Conservation (phyloP, 352 stramenopile genomes). For the Detonula confervacea region DNA sequence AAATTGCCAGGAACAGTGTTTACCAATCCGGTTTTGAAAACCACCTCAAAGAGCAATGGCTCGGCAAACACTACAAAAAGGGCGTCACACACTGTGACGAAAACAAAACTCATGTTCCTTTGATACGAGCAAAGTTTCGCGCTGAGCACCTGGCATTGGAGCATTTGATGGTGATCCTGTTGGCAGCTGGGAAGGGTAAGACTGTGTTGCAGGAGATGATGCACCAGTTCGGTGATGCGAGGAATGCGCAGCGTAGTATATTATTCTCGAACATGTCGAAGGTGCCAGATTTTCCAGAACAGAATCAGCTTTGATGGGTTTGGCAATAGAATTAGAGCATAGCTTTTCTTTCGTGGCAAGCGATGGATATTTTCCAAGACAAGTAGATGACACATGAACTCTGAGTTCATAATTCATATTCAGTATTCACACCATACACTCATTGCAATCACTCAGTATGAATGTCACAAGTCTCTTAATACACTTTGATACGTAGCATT, state of each 20-base stretch:
- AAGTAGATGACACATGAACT: too few species aligned
- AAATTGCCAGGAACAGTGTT: slow-evolving; percentile 98
- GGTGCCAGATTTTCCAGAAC: slow-evolving; percentile 77
- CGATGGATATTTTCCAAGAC: too few species aligned
- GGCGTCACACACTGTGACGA: slow-evolving; percentile 84
- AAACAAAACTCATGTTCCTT: slow-evolving; percentile 81
- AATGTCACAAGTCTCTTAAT: too few species aligned
- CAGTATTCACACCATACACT: too few species aligned
- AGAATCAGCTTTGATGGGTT: slow-evolving; percentile 78
- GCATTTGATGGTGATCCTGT: slow-evolving; percentile 78
- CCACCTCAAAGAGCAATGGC: slow-evolving; percentile 96
- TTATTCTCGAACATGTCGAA: slow-evolving; percentile 80
- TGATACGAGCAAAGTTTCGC: slow-evolving; percentile 83
- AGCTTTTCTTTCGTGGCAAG: too few species aligned
- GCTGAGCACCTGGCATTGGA: slow-evolving; percentile 84
- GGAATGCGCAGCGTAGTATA: slow-evolving; percentile 78
- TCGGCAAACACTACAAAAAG: slow-evolving; percentile 91
- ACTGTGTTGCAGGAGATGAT: slow-evolving; percentile 83
- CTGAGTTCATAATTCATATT: too few species aligned
- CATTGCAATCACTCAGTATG: background rate
- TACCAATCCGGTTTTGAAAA: slow-evolving; percentile 98
- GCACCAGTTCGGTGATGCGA: slow-evolving; percentile 75
- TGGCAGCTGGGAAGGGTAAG: slow-evolving; percentile 78
- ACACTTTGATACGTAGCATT: too few species aligned
- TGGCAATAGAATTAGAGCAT: too few species aligned